These are phyloP conservation scores for Iris pallida DNA, from an alignment of 116 monocot species.

Conservation along the genomic window DNA sequence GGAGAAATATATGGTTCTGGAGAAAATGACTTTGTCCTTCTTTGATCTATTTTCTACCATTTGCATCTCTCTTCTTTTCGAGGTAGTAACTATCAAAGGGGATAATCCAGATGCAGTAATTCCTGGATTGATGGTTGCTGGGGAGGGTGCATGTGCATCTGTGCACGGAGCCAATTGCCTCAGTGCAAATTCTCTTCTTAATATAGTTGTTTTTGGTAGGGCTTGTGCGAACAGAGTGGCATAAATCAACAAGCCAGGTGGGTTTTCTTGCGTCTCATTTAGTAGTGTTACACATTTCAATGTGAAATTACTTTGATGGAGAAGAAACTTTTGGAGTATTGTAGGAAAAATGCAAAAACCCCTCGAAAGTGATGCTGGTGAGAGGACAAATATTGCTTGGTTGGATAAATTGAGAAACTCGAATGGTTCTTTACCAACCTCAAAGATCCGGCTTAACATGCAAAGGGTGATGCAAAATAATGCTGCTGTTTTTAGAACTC, in stretches of 20 bases:
- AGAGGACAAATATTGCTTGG: slow-evolving; percentile 90
- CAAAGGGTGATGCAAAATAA: slow-evolving; percentile 97
- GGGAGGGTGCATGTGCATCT: slow-evolving; percentile 67
- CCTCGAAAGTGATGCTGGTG: slow-evolving; percentile 75
- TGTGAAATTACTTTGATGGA: not conserved
- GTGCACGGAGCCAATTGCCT: slow-evolving; percentile 99
- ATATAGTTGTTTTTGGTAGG: slow-evolving; percentile 98
- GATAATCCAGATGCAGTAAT: slow-evolving; percentile 46
- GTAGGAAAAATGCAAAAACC: slow-evolving; percentile 76
- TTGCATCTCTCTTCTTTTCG: slow-evolving; percentile 1
- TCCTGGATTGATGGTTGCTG: slow-evolving; percentile 64
- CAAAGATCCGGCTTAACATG: slow-evolving; percentile 96
- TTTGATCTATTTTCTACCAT: too few relatives aligned
- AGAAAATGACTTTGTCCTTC: too few relatives aligned
- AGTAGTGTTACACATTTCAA: not conserved
- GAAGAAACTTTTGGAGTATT: slow-evolving; percentile 8
- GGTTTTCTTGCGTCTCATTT: slow-evolving; percentile 4
- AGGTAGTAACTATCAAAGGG: slow-evolving; percentile 55
- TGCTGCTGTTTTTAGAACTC: slow-evolving; percentile 96
- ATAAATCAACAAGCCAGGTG: slow-evolving; percentile 79
- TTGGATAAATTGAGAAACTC: slow-evolving; percentile 88
- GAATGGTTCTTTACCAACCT: slow-evolving; percentile 84
- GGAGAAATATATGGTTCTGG: too few relatives aligned
- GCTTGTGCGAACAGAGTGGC: slow-evolving; percentile 97
- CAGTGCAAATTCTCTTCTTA: slow-evolving; percentile 96